These are phyloP conservation scores for Alternaria ethzedia DNA, from an alignment of 2,329 filamentous ascomycete species.

Conservation along the genomic window DNA sequence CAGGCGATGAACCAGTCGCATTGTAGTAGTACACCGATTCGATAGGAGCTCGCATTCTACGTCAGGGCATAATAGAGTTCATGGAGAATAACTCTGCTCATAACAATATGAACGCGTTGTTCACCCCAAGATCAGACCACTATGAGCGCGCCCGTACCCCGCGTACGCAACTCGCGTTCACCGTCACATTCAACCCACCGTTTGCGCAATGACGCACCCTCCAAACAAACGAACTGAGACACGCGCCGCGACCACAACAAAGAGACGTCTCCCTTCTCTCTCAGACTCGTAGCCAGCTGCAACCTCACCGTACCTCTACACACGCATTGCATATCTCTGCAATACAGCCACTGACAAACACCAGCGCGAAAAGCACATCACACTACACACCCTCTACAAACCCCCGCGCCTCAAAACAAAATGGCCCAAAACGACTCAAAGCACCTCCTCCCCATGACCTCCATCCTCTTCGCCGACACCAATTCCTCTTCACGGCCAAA, in stretches of 20 bases:
- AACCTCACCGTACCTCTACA: not conserved
- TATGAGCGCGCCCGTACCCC: not conserved
- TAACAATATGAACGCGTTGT: not conserved
- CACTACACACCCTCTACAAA: too few relatives aligned
- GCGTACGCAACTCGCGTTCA: not conserved
- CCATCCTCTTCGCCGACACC: slow-evolving; percentile 11
- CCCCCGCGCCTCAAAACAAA: not conserved
- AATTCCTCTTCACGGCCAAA: not conserved
- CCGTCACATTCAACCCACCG: not conserved
- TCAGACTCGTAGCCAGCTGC: not conserved
- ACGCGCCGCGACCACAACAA: not conserved
- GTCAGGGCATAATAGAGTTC: not conserved
- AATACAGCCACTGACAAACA: not conserved
- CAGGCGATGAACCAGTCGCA: not conserved
- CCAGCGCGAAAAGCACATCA: not conserved
- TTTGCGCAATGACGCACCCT: not conserved
- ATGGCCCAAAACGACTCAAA: slow-evolving; percentile 6
- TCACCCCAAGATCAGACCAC: not conserved
- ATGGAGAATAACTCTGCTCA: not conserved
- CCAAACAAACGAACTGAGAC: not conserved
- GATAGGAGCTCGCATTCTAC: not conserved
- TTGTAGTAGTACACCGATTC: not conserved
- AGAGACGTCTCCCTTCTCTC: fast-evolving
- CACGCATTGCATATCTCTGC: not conserved
- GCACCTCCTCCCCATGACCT: slow-evolving; percentile 16